These are phyloP conservation scores for Camelina laxa DNA, from an alignment of 345 rosid genomes.

Conservation along the genomic window DNA sequence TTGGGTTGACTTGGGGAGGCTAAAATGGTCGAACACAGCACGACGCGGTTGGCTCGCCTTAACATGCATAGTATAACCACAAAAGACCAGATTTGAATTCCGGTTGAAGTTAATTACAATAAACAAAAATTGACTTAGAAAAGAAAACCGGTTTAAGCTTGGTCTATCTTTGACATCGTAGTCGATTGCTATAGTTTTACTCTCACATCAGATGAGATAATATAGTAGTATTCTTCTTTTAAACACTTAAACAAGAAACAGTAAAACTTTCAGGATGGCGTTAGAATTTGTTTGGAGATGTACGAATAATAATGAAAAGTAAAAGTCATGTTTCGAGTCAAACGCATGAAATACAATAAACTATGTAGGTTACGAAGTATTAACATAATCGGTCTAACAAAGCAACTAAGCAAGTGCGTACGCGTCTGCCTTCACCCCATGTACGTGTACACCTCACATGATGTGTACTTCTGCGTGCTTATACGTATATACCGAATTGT, in stretches of 20 bases:
- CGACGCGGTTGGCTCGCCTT: neutral
- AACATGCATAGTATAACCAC: neutral
- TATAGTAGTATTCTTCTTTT: neutral
- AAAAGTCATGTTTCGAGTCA: constrained; percentile 4
- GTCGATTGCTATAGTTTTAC: neutral
- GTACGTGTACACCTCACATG: neutral
- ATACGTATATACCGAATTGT: constrained; percentile 6
- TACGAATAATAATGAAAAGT: neutral
- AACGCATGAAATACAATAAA: neutral
- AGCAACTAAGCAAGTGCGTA: neutral
- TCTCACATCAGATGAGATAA: neutral
- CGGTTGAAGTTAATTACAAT: neutral
- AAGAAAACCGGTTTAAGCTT: neutral
- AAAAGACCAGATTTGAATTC: neutral
- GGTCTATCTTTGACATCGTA: neutral
- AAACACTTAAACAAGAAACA: neutral
- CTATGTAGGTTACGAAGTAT: neutral
- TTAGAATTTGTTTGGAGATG: neutral
- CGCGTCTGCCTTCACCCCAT: neutral
- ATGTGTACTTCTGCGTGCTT: neutral
- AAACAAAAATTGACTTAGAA: too few species aligned
- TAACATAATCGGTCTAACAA: neutral
- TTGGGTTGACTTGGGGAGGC: neutral
- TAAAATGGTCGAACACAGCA: too few species aligned
- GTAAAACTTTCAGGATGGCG: too few species aligned